Evolutionary conservation across 2,329 filamentous ascomycete genomes (phyloP).

Genomic region (Penicillium aurantiogriseum): DNA sequence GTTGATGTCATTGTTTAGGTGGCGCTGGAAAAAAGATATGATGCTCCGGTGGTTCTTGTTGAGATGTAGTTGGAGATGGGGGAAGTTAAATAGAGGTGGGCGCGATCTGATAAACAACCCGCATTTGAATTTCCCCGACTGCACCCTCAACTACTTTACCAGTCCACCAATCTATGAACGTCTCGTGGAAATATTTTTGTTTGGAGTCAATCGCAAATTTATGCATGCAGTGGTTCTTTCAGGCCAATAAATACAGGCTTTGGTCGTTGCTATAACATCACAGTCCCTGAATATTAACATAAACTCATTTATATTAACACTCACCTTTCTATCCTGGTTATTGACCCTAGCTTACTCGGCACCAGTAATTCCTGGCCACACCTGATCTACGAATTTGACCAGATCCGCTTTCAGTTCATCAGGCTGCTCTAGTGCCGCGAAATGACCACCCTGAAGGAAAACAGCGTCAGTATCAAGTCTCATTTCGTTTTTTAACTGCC

Average conservation of each 20-base stretch:
- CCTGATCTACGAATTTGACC: constrained; percentile 35
- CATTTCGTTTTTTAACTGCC: neutral
- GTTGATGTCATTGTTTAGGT: neutral
- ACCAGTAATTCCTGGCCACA: constrained; percentile 23
- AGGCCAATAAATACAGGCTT: neutral
- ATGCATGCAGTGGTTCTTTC: neutral
- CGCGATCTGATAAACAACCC: neutral
- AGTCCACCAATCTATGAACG: neutral
- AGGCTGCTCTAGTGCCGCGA: constrained; percentile 49
- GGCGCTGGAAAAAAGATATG: neutral
- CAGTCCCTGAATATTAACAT: neutral
- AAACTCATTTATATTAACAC: neutral
- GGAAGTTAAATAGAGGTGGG: neutral
- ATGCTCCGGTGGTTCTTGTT: neutral
- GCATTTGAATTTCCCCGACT: neutral
- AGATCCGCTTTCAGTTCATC: constrained; percentile 46
- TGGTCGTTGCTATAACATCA: neutral
- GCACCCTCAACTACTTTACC: neutral
- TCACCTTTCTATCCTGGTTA: neutral
- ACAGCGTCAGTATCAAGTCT: neutral
- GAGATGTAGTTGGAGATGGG: neutral
- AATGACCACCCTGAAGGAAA: constrained; percentile 51
- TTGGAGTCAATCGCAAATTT: neutral
- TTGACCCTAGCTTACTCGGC: neutral
- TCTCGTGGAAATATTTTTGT: neutral